Evolutionary conservation across 2,329 filamentous ascomycete genomes (phyloP), one percentile per base, ranked within the genome.

Genomic region (Clonostachys rhizophaga): DNA sequence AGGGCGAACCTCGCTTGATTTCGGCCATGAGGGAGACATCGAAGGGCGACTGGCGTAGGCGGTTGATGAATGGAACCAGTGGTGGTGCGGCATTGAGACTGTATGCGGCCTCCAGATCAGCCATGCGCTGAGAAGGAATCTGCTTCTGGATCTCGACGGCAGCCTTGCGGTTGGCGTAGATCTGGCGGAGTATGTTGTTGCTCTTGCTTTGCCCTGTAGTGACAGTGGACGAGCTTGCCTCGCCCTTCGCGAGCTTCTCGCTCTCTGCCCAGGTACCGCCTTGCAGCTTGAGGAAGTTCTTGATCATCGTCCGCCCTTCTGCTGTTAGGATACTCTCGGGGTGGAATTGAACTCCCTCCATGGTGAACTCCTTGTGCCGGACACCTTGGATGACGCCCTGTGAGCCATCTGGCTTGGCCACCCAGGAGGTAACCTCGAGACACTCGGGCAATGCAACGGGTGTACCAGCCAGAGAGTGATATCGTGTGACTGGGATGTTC

Each of bases 301-400:
- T 85, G 62, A 99, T 81, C 89, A 99, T 96, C 35, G 79, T 70
- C 35, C 91, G 84, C 5, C 95, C 94, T 49, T 94, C 83, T 42
- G 87, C 90, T 0, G 92, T 96, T 45, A 99, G 72, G 49, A 99
- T 99, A 64, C 92, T 97, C 68, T 99, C 94, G 0, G 94, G 94
- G 57, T 99, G 94, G 58, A 97, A 99, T 62, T 99, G 94, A 14
- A 99, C 94, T 39, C 91, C 94, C 66, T 99, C 94, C n/a, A 97
- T 78, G 2, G 89, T 80, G 58, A 86, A 87, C 60, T 94, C 81
- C 71, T 92, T 96, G 73, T 99, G 94, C 42, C 94, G 85, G 42
- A 99, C 88, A 42, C 94, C 94, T 87, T 97, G 96, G 57, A 99
- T 99, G 50, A 97, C 84, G 33, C 88, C 89, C 54, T 87, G 90